A percentile compares a stretch with the other conserved stretches of the same genome.
phyloP scores from a whole-genome alignment of 2,329 filamentous ascomycete genomes.

The Aspergillus sojae region DNA sequence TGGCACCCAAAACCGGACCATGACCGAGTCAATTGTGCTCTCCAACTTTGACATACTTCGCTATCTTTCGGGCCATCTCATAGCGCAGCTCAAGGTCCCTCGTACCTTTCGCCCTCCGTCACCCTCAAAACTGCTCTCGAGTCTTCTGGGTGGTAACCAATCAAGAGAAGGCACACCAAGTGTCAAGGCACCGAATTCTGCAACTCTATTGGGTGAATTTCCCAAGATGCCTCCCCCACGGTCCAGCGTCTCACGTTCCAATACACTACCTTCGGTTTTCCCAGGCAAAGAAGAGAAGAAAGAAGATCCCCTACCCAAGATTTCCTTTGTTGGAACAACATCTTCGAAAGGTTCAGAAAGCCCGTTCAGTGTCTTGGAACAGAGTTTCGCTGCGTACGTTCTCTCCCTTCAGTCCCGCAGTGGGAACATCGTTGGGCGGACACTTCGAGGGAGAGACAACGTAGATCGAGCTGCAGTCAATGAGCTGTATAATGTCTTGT shows the following conservation, averaged over 20 bases:
- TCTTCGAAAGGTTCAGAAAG: conserved; percentile 59
- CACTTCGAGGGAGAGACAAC: conserved; percentile 67
- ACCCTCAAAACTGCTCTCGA: conserved; percentile 87
- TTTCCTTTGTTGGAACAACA: conserved; percentile 58
- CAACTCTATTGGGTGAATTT: conserved; percentile 45
- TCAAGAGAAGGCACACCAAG: conserved; percentile 30
- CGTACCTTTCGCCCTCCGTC: conserved; percentile 76
- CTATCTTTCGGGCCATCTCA: conserved; percentile 65
- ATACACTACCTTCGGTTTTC: conserved; percentile 46
- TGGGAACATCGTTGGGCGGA: conserved; percentile 80
- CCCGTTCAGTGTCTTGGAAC: conserved; percentile 74
- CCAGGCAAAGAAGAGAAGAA: conserved; percentile 52
- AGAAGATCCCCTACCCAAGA: conserved; percentile 34
- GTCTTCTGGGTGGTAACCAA: conserved; percentile 67
- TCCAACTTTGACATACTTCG: conserved; percentile 78
- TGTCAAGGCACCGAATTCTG: conserved; percentile 38
- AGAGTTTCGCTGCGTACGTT: conserved; percentile 81
- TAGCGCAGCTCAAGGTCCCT: conserved; percentile 61
- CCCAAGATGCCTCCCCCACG: conserved; percentile 46
- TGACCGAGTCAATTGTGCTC: conserved; percentile 68
- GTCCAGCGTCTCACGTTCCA: conserved; percentile 45
- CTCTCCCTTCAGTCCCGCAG: conserved; percentile 81
- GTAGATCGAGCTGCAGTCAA: conserved; percentile 83
- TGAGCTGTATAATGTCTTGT: conserved; percentile 83
- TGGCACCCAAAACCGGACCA: conserved; percentile 54